A percentile compares a stretch with the other conserved stretches of the same genome.
These are phyloP conservation scores for Sisymbrium altissimum DNA, from an alignment of 345 rosid species.

Conservation along the genomic window DNA sequence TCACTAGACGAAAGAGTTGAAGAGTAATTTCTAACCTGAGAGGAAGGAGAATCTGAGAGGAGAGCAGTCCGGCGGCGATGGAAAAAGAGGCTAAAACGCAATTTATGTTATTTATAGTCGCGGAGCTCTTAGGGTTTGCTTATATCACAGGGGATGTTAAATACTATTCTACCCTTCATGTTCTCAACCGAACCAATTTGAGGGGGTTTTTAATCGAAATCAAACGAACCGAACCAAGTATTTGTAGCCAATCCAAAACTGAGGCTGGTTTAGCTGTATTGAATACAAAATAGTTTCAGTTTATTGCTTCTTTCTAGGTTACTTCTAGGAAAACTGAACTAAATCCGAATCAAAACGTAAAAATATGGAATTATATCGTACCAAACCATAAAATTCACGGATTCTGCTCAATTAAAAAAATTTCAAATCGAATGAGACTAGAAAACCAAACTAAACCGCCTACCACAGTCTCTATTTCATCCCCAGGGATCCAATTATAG, in stretches of 20 bases:
- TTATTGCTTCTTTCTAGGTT: not conserved
- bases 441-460: not conserved
- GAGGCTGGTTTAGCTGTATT: not conserved
- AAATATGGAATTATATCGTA: not conserved
- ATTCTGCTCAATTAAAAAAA: not conserved
- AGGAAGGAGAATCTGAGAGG: not conserved
- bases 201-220: not conserved
- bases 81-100: not conserved
- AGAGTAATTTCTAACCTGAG: slow-evolving; percentile 10
- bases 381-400: not conserved
- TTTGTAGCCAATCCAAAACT: not conserved
- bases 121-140: slow-evolving; percentile 21
- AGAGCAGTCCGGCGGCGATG: slow-evolving; percentile 20
- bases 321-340: not conserved
- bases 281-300: not conserved
- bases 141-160: not conserved
- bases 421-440: not conserved
- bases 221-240: not conserved
- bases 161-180: slow-evolving; percentile 14
- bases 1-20: not conserved
- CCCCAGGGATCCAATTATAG: not conserved
- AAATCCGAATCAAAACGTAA: not conserved
- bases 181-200: not conserved
- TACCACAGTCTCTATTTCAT: not conserved
- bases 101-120: not conserved